Base-by-base conservation (phyloP, 352 stramenopile genomes). In the Sclerospora graminicola region DNA sequence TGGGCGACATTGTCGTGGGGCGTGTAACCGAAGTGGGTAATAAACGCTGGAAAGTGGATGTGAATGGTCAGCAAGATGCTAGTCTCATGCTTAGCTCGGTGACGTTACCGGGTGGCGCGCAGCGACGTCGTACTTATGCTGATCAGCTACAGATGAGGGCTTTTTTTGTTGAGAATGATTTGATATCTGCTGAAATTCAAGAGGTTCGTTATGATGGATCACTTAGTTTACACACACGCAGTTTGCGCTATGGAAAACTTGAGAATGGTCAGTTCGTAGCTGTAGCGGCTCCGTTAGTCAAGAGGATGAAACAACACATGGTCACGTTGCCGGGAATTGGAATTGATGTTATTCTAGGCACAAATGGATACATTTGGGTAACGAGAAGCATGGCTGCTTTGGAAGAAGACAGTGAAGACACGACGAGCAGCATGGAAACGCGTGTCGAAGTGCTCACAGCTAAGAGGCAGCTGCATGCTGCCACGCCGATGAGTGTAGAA, bases 1-100 rank as follows among this genome's bases (percentile, higher is more conserved):
- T 98, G 11, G 95, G 95, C 16, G 95, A 99, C 82, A 85, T 98
- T 20, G 80, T 98, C 11, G 86, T 99, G 0, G 95, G 95, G n/a
- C 77, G 93, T 31, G 82, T 99, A 19, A 77, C 84, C 0, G 85
- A 96, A 33, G 93, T 99, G 18, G 86, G 65, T 41, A 89, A 74
- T 41, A 97, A 96, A 49, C 74, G 88, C 37, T 98, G 95, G 95
- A 97, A 95, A 40, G 92, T 98, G 20, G 89, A 97, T 58, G 70
- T 96, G 41, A 85, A 88, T 39, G 77, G 79, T 31, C 77, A 88
- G 52, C 76, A 89, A 46, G 77, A 88, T 56, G 75, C 69, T 8
- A 69, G 66, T 48, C 74, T 99, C 28, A 84, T 96, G 65, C 77
- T 99, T 14, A 95, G 78, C 53, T 92, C 87, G 18, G 88, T 99